Conservation (phyloP, 1,284 basidiomycete genomes). For the Tetrapyrgos nigripes region DNA sequence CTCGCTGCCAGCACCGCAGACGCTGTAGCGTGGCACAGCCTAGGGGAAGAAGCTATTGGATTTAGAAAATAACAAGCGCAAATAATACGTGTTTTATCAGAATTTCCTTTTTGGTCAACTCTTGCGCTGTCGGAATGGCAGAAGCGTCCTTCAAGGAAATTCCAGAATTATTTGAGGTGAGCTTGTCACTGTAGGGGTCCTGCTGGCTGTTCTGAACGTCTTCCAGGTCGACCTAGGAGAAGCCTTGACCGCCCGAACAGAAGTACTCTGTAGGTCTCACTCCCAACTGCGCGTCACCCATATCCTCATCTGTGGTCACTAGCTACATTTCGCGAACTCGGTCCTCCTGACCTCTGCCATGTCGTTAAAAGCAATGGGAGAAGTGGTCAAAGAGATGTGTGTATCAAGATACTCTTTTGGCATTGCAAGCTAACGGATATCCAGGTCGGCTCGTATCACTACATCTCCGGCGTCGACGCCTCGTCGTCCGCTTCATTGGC, state of each 20-base stretch:
- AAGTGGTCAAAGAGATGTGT: constrained; percentile 84
- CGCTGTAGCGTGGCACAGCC: too few species aligned
- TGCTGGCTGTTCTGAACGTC: constrained; percentile 9
- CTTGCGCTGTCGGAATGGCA: constrained; percentile 37
- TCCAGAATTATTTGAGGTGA: constrained; percentile 65
- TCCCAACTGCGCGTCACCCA: constrained; percentile 1
- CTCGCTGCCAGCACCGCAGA: too few species aligned
- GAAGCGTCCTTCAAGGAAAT: constrained; percentile 70
- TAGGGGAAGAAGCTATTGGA: neutral
- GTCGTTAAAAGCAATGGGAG: constrained; percentile 92
- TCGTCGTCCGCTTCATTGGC: constrained; percentile 97
- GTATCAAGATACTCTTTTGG: constrained; percentile 39
- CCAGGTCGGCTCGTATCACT: constrained; percentile 93
- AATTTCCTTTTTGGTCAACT: neutral
- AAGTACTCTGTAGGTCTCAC: constrained; percentile 79
- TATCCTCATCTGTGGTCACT: constrained; percentile 11
- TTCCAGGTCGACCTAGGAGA: constrained; percentile 89
- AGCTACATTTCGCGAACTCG: constrained; percentile 96
- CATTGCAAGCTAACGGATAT: constrained; percentile 15
- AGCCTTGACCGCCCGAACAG: constrained; percentile 88
- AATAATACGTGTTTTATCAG: neutral
- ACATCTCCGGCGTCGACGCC: constrained; percentile 95
- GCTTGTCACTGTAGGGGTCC: constrained; percentile 3
- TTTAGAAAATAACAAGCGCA: neutral
- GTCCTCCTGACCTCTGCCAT: constrained; percentile 96